Conservation (phyloP, 192 early-diverging fungal species). For the Coemansia sp. region DNA sequence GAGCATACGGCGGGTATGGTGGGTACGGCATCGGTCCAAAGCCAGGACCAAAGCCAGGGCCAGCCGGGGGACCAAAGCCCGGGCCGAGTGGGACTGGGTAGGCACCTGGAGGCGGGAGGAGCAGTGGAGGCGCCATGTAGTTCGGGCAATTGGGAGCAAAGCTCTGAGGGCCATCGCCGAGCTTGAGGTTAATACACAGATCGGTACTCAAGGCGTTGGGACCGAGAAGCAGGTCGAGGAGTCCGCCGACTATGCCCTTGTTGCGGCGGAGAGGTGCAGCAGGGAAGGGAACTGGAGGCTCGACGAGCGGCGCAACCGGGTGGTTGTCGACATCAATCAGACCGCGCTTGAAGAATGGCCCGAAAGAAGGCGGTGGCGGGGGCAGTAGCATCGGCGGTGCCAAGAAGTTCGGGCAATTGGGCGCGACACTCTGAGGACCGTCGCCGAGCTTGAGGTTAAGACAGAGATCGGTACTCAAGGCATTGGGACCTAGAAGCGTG, state of each 20-base stretch:
- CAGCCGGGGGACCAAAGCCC: background rate
- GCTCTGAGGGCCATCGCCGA: conserved; percentile 51
- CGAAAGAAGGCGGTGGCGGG: conserved; percentile 14
- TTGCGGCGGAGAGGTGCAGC: conserved; percentile 36
- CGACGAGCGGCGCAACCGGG: conserved; percentile 21
- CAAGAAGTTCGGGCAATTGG: conserved; percentile 50
- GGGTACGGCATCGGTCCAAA: conserved; percentile 17
- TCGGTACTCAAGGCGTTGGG: conserved; percentile 49
- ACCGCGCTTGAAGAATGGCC: conserved; percentile 43
- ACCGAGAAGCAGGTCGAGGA: conserved; percentile 48
- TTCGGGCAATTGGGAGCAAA: conserved; percentile 45
- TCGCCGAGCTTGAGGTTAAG: conserved; percentile 54
- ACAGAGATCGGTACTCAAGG: conserved; percentile 43
- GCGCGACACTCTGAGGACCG: conserved; percentile 52
- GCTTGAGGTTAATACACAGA: conserved; percentile 50
- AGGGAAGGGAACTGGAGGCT: conserved; percentile 34
- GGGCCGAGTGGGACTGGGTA: conserved; percentile 22
- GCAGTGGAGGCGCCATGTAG: conserved; percentile 41
- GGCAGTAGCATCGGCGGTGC: conserved; percentile 46
- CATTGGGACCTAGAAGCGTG: conserved; percentile 41
- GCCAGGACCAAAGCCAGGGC: conserved; percentile 3
- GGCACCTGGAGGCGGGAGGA: conserved; percentile 40
- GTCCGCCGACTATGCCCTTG: conserved; percentile 45
- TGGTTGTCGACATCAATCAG: conserved; percentile 49
- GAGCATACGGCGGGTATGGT: conserved; percentile 3